Percentiles rank a stretch among this genome's conserved stretches.
Conservation (phyloP, 768 basidiomycete genomes). For the Serpula lacrymans region DNA sequence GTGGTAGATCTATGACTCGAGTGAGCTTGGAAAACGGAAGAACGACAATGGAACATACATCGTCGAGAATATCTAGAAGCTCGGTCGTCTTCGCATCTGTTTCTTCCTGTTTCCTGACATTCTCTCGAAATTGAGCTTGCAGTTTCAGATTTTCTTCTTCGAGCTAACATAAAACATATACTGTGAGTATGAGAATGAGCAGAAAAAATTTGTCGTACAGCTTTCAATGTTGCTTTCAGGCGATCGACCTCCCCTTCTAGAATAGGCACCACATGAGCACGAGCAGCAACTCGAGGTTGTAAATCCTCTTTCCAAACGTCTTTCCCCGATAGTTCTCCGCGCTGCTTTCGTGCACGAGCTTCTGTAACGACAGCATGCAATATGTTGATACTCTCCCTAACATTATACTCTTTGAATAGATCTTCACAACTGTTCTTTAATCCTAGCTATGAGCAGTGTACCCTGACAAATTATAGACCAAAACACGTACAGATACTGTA, state of each 20-base stretch:
- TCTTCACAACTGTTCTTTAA: constrained; percentile 66
- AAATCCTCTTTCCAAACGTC: constrained; percentile 68
- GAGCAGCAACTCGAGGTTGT: constrained; percentile 58
- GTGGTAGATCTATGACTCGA: constrained; percentile 38
- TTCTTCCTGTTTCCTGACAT: constrained; percentile 40
- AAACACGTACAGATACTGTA: constrained; percentile 40
- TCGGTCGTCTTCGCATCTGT: constrained; percentile 44
- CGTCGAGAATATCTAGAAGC: constrained; percentile 51
- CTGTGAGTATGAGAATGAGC: background rate
- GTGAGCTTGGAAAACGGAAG: constrained; percentile 7
- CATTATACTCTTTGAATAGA: constrained; percentile 64
- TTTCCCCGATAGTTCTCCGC: constrained; percentile 36
- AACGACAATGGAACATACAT: constrained; percentile 33
- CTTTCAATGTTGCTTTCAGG: constrained; percentile 33
- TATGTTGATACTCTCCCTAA: constrained; percentile 66
- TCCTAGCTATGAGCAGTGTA: background rate
- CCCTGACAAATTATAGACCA: background rate
- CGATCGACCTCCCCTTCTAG: constrained; percentile 42
- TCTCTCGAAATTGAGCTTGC: constrained; percentile 46
- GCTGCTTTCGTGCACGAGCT: constrained; percentile 52
- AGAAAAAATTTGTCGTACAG: constrained; percentile 23
- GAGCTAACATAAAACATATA: constrained; percentile 42
- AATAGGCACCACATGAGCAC: constrained; percentile 61
- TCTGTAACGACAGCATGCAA: constrained; percentile 69
- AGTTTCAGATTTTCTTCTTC: constrained; percentile 52